These are phyloP conservation scores for Zangia roseola DNA, from an alignment of 768 basidiomycete genomes.

Conservation along the genomic window DNA sequence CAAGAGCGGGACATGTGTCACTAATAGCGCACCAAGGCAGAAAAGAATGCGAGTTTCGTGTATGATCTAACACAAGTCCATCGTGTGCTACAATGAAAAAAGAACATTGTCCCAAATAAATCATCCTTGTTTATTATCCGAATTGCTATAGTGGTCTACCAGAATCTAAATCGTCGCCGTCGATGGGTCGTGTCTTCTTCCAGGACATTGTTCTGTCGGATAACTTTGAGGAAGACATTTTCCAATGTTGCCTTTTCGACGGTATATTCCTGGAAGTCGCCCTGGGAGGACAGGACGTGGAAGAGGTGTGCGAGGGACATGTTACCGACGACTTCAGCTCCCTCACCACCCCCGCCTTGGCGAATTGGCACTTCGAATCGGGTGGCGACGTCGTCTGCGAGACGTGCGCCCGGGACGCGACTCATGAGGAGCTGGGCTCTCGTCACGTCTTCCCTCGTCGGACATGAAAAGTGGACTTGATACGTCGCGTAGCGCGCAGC, in stretches of 20 bases:
- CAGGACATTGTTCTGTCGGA: constrained; percentile 55
- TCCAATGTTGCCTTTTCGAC: constrained; percentile 70
- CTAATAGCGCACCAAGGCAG: constrained; percentile 1
- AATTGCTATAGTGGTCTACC: background rate
- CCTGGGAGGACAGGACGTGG: constrained; percentile 48
- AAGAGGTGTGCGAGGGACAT: constrained; percentile 61
- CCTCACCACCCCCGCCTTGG: background rate
- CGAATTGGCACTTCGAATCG: constrained; percentile 69
- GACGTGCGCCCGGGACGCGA: constrained; percentile 57
- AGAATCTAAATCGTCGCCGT: constrained; percentile 10
- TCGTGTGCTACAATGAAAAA: too few species aligned
- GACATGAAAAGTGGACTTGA: constrained; percentile 73
- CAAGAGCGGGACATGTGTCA: too few species aligned
- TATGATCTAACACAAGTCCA: background rate
- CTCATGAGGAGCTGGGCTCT: constrained; percentile 62
- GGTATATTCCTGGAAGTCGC: constrained; percentile 62
- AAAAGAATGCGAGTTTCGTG: constrained; percentile 5
- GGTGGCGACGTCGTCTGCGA: constrained; percentile 73
- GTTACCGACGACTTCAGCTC: background rate
- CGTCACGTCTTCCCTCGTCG: constrained; percentile 56
- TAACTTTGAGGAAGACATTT: constrained; percentile 71
- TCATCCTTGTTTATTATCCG: too few species aligned
- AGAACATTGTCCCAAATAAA: too few species aligned
- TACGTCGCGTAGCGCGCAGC: constrained; percentile 69
- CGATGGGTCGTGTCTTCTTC: constrained; percentile 41